phyloP scores from a whole-genome alignment of 257 asterid genomes.

The Salvia splendens region DNA sequence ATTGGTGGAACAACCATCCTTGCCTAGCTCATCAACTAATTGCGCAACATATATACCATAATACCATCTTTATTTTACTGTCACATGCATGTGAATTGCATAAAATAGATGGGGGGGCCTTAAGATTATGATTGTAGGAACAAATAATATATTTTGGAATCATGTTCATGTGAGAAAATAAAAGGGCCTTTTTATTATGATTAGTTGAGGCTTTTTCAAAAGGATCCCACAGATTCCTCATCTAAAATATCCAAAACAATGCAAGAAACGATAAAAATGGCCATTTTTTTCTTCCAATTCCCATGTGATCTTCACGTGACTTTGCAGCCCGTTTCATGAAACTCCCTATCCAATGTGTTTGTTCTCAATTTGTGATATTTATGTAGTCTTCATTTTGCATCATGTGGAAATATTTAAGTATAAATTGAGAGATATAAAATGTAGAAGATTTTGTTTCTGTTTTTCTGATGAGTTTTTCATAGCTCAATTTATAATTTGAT shows the following conservation, averaged over 20 bases:
- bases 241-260: slow-evolving; percentile 3
- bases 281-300: slow-evolving; percentile 1
- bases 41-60: too few species aligned
- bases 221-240: slow-evolving; percentile 17
- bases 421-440: too few species aligned
- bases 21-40: not conserved
- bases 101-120: not conserved
- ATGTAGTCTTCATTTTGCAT: too few species aligned
- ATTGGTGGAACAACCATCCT: not conserved
- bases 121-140: slow-evolving; percentile 5
- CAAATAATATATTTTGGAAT: slow-evolving; percentile 20
- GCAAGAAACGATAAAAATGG: not conserved
- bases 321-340: slow-evolving; percentile 25
- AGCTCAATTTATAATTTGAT: too few species aligned
- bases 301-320: slow-evolving; percentile 38
- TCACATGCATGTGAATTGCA: slow-evolving; percentile 12
- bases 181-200: not conserved
- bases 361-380: not conserved
- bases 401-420: too few species aligned
- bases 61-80: not conserved
- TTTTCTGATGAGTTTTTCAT: too few species aligned
- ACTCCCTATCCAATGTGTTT: slow-evolving; percentile 26
- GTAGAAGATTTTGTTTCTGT: too few species aligned
- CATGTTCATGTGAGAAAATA: slow-evolving; percentile 22
- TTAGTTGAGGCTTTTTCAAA: slow-evolving; percentile 20